Percentiles rank a stretch among this genome's conserved stretches.
Evolutionary conservation across 257 asterid species (phyloP).

Genomic region (Lycium ferocissimum): DNA sequence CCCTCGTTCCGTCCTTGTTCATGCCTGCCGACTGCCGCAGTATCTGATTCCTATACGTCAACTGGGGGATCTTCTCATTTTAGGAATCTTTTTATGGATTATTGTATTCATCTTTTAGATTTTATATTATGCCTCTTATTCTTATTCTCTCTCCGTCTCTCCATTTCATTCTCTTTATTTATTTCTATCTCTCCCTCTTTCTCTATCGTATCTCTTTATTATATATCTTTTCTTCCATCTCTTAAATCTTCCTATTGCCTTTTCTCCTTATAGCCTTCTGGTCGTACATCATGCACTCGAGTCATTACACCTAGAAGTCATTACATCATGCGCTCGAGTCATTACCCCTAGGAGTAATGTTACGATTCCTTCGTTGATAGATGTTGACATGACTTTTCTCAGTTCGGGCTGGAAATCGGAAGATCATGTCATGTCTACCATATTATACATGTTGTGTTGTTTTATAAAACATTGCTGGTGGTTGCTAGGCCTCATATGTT

Average conservation of each 20-base stretch:
- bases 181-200: not conserved
- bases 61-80: not conserved
- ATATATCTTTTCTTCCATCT: not conserved
- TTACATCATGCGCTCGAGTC: not conserved
- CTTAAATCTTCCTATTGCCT: slow-evolving; percentile 8
- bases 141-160: not conserved
- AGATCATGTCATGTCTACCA: not conserved
- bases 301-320: not conserved
- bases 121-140: not conserved
- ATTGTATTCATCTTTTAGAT: not conserved
- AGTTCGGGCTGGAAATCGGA: not conserved
- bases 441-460: not conserved
- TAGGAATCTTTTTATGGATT: slow-evolving; percentile 8
- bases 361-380: not conserved
- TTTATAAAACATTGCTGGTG: not conserved
- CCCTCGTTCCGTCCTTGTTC: not conserved
- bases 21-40: not conserved
- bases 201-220: not conserved
- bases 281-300: not conserved
- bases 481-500: slow-evolving; percentile 15
- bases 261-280: not conserved
- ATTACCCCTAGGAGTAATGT: not conserved
- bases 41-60: slow-evolving; percentile 11
- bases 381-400: not conserved
- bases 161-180: not conserved